Evolutionary conservation across 2,329 filamentous ascomycete species (phyloP).

Genomic region (Alternaria arbusti): DNA sequence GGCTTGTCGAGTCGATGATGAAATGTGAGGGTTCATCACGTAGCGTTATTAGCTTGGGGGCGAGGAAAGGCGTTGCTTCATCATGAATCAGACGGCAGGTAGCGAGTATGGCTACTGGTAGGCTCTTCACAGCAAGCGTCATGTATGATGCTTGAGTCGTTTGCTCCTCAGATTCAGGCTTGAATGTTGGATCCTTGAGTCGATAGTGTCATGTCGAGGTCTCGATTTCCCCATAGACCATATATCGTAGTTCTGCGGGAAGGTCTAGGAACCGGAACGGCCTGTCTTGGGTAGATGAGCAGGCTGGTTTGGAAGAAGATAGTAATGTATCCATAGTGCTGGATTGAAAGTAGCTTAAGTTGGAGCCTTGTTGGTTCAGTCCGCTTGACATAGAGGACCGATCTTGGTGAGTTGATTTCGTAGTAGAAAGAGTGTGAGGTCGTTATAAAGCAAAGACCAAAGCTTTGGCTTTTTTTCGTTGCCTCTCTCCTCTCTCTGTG

Average conservation of each 20-base stretch:
- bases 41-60: not conserved
- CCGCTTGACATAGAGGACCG: too few relatives aligned
- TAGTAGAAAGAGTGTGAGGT: too few relatives aligned
- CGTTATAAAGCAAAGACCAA: not conserved
- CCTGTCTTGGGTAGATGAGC: not conserved
- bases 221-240: not conserved
- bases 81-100: not conserved
- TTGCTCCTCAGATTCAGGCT: not conserved
- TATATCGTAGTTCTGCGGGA: not conserved
- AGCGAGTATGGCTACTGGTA: not conserved
- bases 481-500: not conserved
- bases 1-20: not conserved
- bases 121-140: not conserved
- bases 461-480: not conserved
- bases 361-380: not conserved
- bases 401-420: not conserved
- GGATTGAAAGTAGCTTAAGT: not conserved
- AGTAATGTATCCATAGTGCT: not conserved
- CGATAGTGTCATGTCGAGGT: not conserved
- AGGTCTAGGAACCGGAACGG: not conserved
- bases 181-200: not conserved
- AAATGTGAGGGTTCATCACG: not conserved
- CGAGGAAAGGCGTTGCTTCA: not conserved
- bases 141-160: not conserved
- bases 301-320: not conserved